Conservation (phyloP, 495 filamentous ascomycete species). For the Aspergillus funiculosus region DNA sequence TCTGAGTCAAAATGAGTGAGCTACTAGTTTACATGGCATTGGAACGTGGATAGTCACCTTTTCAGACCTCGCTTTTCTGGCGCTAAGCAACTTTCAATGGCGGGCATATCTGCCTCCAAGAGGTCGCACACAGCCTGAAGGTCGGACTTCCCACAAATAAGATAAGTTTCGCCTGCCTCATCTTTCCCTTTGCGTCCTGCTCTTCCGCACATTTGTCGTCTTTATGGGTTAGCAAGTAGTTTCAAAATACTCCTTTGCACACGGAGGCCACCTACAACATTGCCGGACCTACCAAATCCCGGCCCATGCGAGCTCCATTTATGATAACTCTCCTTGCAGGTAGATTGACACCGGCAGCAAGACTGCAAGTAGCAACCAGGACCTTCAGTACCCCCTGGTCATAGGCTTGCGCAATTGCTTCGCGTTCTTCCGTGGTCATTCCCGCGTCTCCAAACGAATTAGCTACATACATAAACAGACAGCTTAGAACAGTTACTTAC, state of each 20-base stretch:
- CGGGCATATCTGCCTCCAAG: conserved; percentile 67
- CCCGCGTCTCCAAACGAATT: conserved; percentile 52
- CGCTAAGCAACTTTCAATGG: conserved; percentile 62
- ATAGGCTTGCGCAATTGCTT: conserved; percentile 67
- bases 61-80: conserved; percentile 65
- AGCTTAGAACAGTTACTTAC: conserved; percentile 33
- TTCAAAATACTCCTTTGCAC: neutral
- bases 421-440: conserved; percentile 73
- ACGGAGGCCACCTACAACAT: conserved; percentile 53
- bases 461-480: neutral
- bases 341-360: conserved; percentile 81
- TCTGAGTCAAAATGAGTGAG: conserved; percentile 29
- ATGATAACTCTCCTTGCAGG: conserved; percentile 73
- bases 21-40: neutral
- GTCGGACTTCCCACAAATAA: conserved; percentile 68
- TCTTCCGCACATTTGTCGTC: conserved; percentile 77
- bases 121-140: conserved; percentile 63
- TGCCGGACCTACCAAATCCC: conserved; percentile 68
- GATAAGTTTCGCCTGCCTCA: conserved; percentile 71
- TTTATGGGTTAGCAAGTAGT: conserved; percentile 23
- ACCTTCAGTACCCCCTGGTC: conserved; percentile 64
- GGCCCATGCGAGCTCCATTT: conserved; percentile 71
- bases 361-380: conserved; percentile 74
- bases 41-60: conserved; percentile 36
- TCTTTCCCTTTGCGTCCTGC: conserved; percentile 82